phyloP scores from a whole-genome alignment of 2,329 filamentous ascomycete species.

The Aspergillus clavatus region DNA sequence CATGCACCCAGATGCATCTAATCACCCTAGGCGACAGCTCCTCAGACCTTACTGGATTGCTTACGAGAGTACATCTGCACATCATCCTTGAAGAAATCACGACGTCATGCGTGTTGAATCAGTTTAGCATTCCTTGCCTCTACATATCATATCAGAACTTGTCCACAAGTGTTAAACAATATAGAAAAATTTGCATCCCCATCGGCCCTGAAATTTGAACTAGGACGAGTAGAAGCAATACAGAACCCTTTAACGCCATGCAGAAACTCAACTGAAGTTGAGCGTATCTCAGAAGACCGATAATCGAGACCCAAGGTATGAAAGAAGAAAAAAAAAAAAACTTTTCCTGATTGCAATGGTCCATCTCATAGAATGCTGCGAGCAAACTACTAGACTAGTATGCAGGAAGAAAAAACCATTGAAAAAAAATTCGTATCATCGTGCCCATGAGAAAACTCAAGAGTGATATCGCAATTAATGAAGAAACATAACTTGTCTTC shows the following conservation, averaged over 20 bases:
- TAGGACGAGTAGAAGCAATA: conserved; percentile 12
- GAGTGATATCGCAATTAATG: conserved; percentile 3
- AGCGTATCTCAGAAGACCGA: conserved; percentile 9
- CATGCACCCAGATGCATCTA: too few relatives aligned
- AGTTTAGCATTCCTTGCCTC: not conserved
- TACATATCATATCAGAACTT: conserved; percentile 12
- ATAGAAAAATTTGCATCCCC: conserved; percentile 11
- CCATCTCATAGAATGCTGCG: conserved; percentile 1
- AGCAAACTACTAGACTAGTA: conserved; percentile 2
- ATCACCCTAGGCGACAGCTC: not conserved
- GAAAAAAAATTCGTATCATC: not conserved
- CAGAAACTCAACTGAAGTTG: conserved; percentile 10
- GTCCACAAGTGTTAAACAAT: conserved; percentile 9
- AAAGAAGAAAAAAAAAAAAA: too few relatives aligned
- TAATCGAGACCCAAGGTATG: conserved; percentile 15
- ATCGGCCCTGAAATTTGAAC: conserved; percentile 1
- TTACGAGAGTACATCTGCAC: too few relatives aligned
- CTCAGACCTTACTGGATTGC: too few relatives aligned
- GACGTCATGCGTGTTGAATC: too few relatives aligned
- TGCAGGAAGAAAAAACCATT: not conserved
- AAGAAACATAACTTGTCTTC: not conserved
- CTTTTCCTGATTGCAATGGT: conserved; percentile 3
- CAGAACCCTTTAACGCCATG: conserved; percentile 23
- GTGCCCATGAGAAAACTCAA: conserved; percentile 1
- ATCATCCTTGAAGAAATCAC: too few relatives aligned